Evolutionary conservation across 352 stramenopile species (phyloP), one percentile per base, ranked within the genome.

Genomic region (Phytophthora citrophthora): DNA sequence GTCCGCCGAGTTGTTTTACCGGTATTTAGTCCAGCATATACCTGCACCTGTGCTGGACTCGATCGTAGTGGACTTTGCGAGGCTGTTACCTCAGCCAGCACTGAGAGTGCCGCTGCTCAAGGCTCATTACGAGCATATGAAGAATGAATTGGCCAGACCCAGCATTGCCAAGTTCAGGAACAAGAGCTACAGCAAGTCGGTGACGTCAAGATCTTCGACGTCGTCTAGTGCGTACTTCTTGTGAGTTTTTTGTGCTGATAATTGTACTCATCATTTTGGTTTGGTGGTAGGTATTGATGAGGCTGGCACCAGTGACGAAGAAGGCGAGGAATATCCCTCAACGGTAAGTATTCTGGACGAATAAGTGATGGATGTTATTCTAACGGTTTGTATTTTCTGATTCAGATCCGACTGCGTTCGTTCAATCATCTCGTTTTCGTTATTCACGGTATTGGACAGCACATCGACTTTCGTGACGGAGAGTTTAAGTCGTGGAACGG

Each of bases 391-490:
- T 29, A 16, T 9, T 11, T 46, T 23, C 8, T 40, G 18, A 4
- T 61, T 57, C 61, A 95, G 88, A 77, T 95, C 5, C 79, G 86
- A 45, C 55, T 94, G 26, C 67, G 62, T 10, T 88, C 82, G 10
- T 72, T 96, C 24, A 95, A 96, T 40, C 88, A 96, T 36, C 74
- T 96, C 36, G 77, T 96, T 41, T 96, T 96, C 44, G 70, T 96
- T 18, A 96, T 96, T 45, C 88, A 96, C 38, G 88, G 88, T 4
- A 96, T 96, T 20, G 88, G 88, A 23, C 82, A 92, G 24, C 88
- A 95, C 54, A 86, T 89, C 8, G 88, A 95, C 53, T 95, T 95
- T 51, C 85, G 91, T 29, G 88, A 94, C 48, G 85, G 85, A 32
- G 88, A 94, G 32, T 81, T 91, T 52, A 89, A 90, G 70, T 89